These are phyloP conservation scores for Corynespora cassiicola DNA, from an alignment of 2,329 filamentous ascomycete species.

Conservation along the genomic window DNA sequence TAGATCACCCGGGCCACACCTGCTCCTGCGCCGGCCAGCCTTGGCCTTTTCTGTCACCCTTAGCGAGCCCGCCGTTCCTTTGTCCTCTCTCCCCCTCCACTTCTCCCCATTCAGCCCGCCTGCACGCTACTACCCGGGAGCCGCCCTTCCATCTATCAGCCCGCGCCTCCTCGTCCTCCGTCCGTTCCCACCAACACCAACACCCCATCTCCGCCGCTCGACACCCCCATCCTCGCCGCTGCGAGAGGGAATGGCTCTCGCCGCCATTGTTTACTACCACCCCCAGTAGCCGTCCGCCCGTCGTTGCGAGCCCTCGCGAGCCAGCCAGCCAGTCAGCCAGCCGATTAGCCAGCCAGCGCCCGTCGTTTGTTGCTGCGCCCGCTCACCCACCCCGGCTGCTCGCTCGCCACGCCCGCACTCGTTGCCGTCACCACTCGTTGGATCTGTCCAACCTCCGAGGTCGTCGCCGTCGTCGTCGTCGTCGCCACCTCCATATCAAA, in stretches of 20 bases:
- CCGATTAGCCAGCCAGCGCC: too few species aligned
- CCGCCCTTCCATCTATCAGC: too few species aligned
- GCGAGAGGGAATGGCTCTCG: constrained; percentile 30
- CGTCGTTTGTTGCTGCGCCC: neutral
- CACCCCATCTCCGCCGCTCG: neutral
- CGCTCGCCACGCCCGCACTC: constrained; percentile 33
- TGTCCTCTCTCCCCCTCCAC: constrained; percentile 3
- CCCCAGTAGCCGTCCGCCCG: too few species aligned
- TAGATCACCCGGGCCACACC: constrained; percentile 14
- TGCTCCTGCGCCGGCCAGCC: constrained; percentile 7
- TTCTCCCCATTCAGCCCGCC: too few species aligned
- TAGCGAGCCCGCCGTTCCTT: constrained; percentile 6
- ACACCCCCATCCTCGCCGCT: constrained; percentile 5
- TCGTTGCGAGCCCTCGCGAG: too few species aligned
- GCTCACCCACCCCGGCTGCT: too few species aligned
- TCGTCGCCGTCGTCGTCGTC: too few species aligned
- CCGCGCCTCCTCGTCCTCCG: neutral
- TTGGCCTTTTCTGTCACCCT: constrained; percentile 1
- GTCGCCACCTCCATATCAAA: neutral
- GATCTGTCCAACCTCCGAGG: too few species aligned
- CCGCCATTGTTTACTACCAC: constrained; percentile 18
- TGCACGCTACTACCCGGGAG: too few species aligned
- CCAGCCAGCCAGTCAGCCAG: too few species aligned
- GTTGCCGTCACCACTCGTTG: constrained; percentile 29
- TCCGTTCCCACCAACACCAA: neutral